Evolutionary conservation across 805 yeast species (phyloP).

Genomic region (Suhomyces xylopsoci): DNA sequence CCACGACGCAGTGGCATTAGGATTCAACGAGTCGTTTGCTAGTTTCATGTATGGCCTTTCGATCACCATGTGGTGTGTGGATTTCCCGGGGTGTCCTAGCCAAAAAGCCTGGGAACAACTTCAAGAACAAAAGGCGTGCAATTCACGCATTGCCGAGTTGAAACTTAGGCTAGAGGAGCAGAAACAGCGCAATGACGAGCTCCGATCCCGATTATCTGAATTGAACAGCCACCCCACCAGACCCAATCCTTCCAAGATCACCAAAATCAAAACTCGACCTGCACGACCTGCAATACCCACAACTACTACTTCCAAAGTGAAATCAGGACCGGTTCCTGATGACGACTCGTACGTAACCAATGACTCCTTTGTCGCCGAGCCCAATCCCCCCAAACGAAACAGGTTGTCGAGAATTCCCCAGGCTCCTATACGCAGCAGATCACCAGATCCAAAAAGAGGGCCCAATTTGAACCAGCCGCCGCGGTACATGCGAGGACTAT

Average conservation of each 20-base stretch:
- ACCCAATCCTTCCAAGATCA: background rate
- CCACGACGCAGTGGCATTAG: slow-evolving; percentile 56
- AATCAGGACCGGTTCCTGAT: background rate
- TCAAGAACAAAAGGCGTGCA: slow-evolving; percentile 18
- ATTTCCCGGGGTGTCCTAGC: slow-evolving; percentile 50
- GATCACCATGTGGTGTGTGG: slow-evolving; percentile 87
- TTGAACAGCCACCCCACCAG: background rate
- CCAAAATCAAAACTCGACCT: background rate
- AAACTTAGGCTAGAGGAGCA: slow-evolving; percentile 17
- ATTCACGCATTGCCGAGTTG: slow-evolving; percentile 21
- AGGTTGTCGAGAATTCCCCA: slow-evolving; percentile 22
- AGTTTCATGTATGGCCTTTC: slow-evolving; percentile 75
- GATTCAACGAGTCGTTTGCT: slow-evolving; percentile 75
- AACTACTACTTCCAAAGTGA: background rate
- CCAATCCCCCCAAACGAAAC: slow-evolving; percentile 7
- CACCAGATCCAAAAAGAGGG: slow-evolving; percentile 8
- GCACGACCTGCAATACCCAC: background rate
- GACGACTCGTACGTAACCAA: slow-evolving; percentile 26
- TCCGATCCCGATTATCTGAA: slow-evolving; percentile 19
- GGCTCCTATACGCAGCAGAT: slow-evolving; percentile 5
- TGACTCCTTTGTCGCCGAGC: slow-evolving; percentile 28
- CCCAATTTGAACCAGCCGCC: slow-evolving; percentile 46
- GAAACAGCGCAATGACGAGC: slow-evolving; percentile 20
- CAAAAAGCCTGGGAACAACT: slow-evolving; percentile 30
- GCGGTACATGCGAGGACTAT: slow-evolving; percentile 39